A percentile compares a stretch with the other conserved stretches of the same genome.
These are phyloP conservation scores for Zanthoxylum bungeanum DNA, from an alignment of 345 rosid species.

Conservation along the genomic window DNA sequence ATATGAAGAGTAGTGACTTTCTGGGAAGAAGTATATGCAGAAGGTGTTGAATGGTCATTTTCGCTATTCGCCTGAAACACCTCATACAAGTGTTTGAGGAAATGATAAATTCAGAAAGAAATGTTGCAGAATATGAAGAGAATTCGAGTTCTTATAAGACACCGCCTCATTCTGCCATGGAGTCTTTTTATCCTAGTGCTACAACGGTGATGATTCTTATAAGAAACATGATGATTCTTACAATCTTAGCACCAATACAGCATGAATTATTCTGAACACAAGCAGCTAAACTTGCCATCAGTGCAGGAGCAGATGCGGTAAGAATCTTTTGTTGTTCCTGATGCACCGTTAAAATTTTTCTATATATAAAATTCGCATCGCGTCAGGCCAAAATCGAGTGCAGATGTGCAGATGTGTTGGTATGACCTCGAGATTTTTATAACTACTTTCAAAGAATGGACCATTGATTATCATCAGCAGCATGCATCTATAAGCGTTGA, in stretches of 20 bases:
- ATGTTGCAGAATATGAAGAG: conserved; percentile 57
- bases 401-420: conserved; percentile 99
- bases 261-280: conserved; percentile 60
- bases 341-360: background rate
- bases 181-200: conserved; percentile 44
- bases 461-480: conserved; percentile 92
- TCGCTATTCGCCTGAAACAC: conserved; percentile 57
- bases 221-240: background rate
- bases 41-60: conserved; percentile 38
- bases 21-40: conserved; percentile 47
- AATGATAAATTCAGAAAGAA: conserved; percentile 55
- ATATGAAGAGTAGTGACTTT: conserved; percentile 39
- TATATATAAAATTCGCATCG: background rate
- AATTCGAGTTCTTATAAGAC: conserved; percentile 54
- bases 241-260: background rate
- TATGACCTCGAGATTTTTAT: conserved; percentile 27
- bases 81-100: conserved; percentile 41
- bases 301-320: conserved; percentile 77
- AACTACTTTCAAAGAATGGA: conserved; percentile 16
- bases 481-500: conserved; percentile 44
- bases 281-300: conserved; percentile 83
- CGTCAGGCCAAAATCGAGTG: conserved; percentile 75
- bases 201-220: conserved; percentile 51
- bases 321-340: conserved; percentile 23
- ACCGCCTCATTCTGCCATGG: conserved; percentile 47